Conservation (phyloP, 2,329 filamentous ascomycete species). For the Talaromyces sp. region DNA sequence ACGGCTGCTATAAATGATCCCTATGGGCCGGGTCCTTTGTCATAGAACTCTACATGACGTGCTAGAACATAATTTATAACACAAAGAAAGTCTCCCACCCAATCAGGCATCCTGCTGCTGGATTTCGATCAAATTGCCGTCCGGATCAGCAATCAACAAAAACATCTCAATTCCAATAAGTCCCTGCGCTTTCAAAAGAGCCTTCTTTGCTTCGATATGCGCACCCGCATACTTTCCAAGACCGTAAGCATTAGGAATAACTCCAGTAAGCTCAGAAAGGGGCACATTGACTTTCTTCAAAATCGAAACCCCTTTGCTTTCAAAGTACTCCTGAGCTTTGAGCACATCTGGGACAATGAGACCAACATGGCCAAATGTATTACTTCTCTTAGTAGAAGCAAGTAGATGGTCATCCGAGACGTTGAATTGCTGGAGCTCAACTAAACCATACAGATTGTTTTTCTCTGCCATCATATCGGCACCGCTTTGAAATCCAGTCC, state of each 20-base stretch:
- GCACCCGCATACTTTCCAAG: neutral
- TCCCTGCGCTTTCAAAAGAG: neutral
- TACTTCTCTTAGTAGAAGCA: constrained; percentile 19
- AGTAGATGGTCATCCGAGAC: constrained; percentile 17
- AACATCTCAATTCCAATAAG: neutral
- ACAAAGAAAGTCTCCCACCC: neutral
- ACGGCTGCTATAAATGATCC: neutral
- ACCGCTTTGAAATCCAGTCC: constrained; percentile 33
- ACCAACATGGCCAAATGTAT: constrained; percentile 33
- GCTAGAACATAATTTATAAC: no score
- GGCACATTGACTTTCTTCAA: neutral
- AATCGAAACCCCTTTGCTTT: neutral
- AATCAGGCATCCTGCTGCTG: neutral
- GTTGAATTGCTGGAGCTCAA: constrained; percentile 28
- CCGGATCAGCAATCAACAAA: neutral
- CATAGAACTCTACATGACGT: neutral
- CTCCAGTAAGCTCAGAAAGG: neutral
- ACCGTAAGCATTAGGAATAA: neutral
- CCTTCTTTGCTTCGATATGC: neutral
- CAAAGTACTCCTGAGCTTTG: constrained; percentile 20
- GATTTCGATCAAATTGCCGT: neutral
- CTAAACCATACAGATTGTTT: constrained; percentile 13
- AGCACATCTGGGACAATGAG: constrained; percentile 32
- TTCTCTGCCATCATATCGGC: constrained; percentile 30
- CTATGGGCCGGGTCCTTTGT: neutral